phyloP scores from a whole-genome alignment of 805 yeast genomes.

The Wickerhamia fluorescens region DNA sequence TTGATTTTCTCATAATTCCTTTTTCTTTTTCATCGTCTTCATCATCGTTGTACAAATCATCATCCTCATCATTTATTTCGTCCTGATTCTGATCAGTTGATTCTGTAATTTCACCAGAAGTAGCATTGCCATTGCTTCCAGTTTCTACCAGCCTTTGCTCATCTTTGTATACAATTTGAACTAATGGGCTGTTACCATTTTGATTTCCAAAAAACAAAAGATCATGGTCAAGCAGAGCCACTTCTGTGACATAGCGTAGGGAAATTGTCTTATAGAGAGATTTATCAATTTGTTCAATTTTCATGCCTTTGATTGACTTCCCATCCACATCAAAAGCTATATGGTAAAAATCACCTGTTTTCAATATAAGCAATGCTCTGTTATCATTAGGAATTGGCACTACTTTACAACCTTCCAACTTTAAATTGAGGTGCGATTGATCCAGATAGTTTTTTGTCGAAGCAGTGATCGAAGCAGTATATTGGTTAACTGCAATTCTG shows the following conservation, averaged over 20 bases:
- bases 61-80: conserved; percentile 41
- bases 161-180: conserved; percentile 32
- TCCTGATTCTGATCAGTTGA: conserved; percentile 3
- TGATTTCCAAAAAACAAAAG: conserved; percentile 53
- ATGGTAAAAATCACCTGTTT: conserved; percentile 27
- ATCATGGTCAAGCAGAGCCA: conserved; percentile 34
- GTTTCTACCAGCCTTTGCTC: conserved; percentile 1
- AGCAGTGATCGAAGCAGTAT: conserved; percentile 32
- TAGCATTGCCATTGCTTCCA: conserved; percentile 2
- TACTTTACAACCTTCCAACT: conserved; percentile 46
- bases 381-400: conserved; percentile 29
- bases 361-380: conserved; percentile 24
- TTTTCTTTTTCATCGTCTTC: conserved; percentile 15
- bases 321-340: conserved; percentile 37
- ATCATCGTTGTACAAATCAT: conserved; percentile 31
- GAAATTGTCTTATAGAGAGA: conserved; percentile 22
- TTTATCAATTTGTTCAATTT: conserved; percentile 24
- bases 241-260: conserved; percentile 33
- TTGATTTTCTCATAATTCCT: conserved; percentile 2
- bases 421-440: conserved; percentile 43
- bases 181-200: conserved; percentile 51
- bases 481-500: conserved; percentile 58
- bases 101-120: conserved; percentile 4
- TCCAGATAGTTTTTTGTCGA: conserved; percentile 36
- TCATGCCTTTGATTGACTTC: conserved; percentile 30